A percentile compares a stretch with the other conserved stretches of the same genome.
phyloP scores from a whole-genome alignment of 192 early-diverging fungal genomes.

The Gigaspora rosea region DNA sequence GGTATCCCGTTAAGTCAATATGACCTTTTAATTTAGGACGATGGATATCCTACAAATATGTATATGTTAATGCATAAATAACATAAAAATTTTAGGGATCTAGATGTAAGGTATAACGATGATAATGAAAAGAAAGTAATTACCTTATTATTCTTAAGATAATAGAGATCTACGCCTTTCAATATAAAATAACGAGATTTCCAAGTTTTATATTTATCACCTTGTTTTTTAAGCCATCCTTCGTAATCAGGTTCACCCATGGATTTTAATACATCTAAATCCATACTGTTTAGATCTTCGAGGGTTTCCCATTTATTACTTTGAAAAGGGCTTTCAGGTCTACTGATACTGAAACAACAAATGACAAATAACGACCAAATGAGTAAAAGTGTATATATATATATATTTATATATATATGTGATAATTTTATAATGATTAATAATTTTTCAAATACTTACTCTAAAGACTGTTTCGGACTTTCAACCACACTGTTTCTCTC shows the following conservation, averaged over 20 bases:
- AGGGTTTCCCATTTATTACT: conserved; percentile 28
- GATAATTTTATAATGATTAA: too few species aligned
- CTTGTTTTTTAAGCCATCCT: conserved; percentile 63
- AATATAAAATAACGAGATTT: conserved; percentile 66
- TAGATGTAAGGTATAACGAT: not conserved
- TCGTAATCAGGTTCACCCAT: conserved; percentile 56
- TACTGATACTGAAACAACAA: not conserved
- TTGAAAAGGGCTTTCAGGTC: not conserved
- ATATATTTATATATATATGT: too few species aligned
- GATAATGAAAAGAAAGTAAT: not conserved
- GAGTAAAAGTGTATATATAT: too few species aligned
- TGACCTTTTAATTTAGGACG: conserved; percentile 50
- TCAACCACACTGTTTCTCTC: conserved; percentile 5
- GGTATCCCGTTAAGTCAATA: conserved; percentile 62
- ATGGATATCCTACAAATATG: not conserved
- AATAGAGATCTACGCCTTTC: conserved; percentile 59
- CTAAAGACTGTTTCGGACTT: conserved; percentile 1
- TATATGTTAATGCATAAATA: not conserved
- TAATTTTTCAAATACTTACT: conserved; percentile 1
- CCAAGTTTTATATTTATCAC: conserved; percentile 63
- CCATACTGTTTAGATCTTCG: conserved; percentile 34
- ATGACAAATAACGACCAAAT: not conserved
- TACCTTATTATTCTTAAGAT: conserved; percentile 56
- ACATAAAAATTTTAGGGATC: not conserved
- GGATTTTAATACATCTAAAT: conserved; percentile 36